A percentile compares a stretch with the other conserved stretches of the same genome.
phyloP scores from a whole-genome alignment of 805 yeast genomes.

The Candida andamanensis region DNA sequence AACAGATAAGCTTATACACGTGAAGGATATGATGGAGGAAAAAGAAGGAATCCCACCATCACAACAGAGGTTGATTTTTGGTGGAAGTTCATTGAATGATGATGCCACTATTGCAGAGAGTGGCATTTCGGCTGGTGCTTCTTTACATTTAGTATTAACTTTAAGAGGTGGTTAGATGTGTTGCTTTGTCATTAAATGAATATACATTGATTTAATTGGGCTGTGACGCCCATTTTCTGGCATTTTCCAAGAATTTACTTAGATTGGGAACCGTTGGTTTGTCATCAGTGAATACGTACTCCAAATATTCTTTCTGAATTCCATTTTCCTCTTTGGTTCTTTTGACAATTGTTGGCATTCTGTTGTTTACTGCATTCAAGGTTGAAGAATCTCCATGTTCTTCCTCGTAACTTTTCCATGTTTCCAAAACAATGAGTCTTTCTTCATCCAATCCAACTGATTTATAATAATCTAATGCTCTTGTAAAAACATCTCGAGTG shows the following conservation, averaged over 20 bases:
- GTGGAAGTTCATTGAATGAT: slow-evolving; percentile 91
- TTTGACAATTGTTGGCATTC: slow-evolving; percentile 52
- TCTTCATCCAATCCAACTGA: slow-evolving; percentile 24
- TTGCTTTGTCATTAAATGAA: slow-evolving; percentile 2
- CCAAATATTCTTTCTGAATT: slow-evolving; percentile 49
- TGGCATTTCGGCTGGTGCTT: slow-evolving; percentile 80
- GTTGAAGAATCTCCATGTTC: slow-evolving; percentile 50
- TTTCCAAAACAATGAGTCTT: slow-evolving; percentile 52
- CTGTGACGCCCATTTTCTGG: slow-evolving; percentile 28
- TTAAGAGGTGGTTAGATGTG: slow-evolving; percentile 70
- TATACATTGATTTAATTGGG: slow-evolving; percentile 1
- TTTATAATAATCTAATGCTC: slow-evolving; percentile 46
- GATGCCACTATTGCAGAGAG: slow-evolving; percentile 66
- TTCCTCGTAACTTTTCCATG: slow-evolving; percentile 60
- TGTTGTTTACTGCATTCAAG: slow-evolving; percentile 29
- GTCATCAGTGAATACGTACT: slow-evolving; percentile 67
- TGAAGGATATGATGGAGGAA: slow-evolving; percentile 91
- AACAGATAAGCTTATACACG: slow-evolving; percentile 58
- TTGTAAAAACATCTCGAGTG: slow-evolving; percentile 53
- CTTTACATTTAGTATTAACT: slow-evolving; percentile 85
- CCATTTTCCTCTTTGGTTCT: slow-evolving; percentile 42
- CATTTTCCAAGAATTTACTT: slow-evolving; percentile 38
- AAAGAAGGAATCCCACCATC: slow-evolving; percentile 96
- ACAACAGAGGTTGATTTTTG: slow-evolving; percentile 86
- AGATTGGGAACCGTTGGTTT: slow-evolving; percentile 22